Evolutionary conservation across 495 filamentous ascomycete species (phyloP).

Genomic region (Penicillium herquei): DNA sequence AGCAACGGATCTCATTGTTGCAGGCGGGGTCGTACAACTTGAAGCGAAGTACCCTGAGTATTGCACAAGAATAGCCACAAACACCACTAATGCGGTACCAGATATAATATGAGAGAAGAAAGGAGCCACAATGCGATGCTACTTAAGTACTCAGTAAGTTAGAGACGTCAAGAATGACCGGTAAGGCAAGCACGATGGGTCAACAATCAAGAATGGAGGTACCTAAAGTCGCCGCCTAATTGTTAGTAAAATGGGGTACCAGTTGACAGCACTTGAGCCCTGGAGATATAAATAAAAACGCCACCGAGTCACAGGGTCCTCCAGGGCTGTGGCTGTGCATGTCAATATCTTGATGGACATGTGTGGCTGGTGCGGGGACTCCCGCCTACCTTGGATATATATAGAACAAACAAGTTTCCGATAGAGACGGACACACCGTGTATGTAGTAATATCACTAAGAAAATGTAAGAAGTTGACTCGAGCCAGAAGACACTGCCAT

Average conservation of each 20-base stretch:
- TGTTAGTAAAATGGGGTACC: constrained; percentile 21
- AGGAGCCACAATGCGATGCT: constrained; percentile 13
- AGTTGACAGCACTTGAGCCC: too few species aligned
- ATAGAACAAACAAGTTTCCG: too few species aligned
- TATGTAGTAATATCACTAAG: too few species aligned
- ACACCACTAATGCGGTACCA: constrained; percentile 17
- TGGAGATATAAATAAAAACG: constrained; percentile 26
- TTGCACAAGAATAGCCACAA: constrained; percentile 24
- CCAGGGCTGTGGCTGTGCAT: constrained; percentile 12
- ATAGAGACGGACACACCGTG: too few species aligned
- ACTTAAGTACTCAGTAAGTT: too few species aligned
- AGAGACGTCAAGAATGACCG: too few species aligned
- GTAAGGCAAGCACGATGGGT: not conserved
- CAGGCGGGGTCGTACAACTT: constrained; percentile 13
- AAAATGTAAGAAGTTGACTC: not conserved
- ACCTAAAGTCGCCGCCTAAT: constrained; percentile 33
- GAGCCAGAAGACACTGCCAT: not conserved
- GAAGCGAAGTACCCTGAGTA: constrained; percentile 7
- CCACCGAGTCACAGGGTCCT: constrained; percentile 9
- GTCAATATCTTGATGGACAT: not conserved
- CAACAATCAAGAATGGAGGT: constrained; percentile 14
- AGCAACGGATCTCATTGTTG: constrained; percentile 42
- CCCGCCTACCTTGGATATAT: too few species aligned
- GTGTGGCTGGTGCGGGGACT: too few species aligned
- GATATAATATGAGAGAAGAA: constrained; percentile 13